Evolutionary conservation across 192 early-diverging fungal species (phyloP).

Genomic region (Pilobolus umbonatus): DNA sequence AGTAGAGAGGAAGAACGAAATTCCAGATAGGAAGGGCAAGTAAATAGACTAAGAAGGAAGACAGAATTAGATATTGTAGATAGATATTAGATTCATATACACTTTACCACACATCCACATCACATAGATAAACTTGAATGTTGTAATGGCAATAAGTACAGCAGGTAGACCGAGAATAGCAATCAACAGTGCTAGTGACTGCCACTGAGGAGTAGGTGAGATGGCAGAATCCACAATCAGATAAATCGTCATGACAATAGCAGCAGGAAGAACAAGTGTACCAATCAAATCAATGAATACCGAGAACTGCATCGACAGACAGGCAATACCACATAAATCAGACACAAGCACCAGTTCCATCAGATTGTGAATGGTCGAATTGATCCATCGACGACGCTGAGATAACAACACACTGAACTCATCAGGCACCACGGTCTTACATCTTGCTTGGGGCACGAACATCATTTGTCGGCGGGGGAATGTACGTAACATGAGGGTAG

Average conservation of each 20-base stretch:
- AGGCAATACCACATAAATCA: constrained; percentile 87
- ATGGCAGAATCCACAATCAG: constrained; percentile 50
- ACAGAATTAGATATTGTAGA: not conserved
- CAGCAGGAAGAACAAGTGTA: constrained; percentile 67
- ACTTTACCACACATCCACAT: constrained; percentile 76
- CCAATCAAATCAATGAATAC: constrained; percentile 71
- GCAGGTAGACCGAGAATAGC: constrained; percentile 85
- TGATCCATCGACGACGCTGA: constrained; percentile 94
- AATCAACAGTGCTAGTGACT: constrained; percentile 66
- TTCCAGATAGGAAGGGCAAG: constrained; percentile 91
- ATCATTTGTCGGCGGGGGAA: constrained; percentile 85
- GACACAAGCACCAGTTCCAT: constrained; percentile 81
- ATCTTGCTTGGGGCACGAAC: constrained; percentile 79
- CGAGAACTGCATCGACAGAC: constrained; percentile 84
- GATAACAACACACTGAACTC: constrained; percentile 77
- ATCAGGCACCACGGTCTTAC: constrained; percentile 84
- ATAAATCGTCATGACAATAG: constrained; percentile 45
- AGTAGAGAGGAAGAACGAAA: constrained; percentile 83
- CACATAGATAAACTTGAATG: constrained; percentile 77
- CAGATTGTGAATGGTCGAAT: constrained; percentile 90
- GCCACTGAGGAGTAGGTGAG: constrained; percentile 25
- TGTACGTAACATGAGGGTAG: constrained; percentile 81
- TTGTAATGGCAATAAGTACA: constrained; percentile 84
- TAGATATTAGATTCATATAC: not conserved
- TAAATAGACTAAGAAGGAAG: constrained; percentile 54